Evolutionary conservation across 257 asterid species (phyloP).

Genomic region (Orobanche coerulescens): DNA sequence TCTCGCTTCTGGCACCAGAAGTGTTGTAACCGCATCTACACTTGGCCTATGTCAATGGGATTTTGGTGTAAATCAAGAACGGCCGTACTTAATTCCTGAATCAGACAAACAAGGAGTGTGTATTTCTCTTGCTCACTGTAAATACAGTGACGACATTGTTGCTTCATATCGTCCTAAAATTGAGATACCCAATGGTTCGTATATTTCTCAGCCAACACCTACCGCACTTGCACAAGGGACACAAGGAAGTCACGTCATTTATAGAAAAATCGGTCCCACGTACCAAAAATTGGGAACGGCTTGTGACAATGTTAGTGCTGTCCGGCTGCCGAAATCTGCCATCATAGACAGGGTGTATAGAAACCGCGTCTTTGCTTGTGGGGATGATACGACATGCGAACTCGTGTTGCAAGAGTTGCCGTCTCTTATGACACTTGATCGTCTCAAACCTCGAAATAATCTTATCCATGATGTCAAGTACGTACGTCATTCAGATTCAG

Average conservation of each 20-base stretch:
- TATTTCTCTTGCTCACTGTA: conserved; percentile 66
- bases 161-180: conserved; percentile 87
- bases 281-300: no score
- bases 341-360: no score
- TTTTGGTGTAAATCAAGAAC: conserved; percentile 38
- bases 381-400: no score
- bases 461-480: conserved; percentile 65
- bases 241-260: conserved; percentile 55
- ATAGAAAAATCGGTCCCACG: conserved; percentile 34
- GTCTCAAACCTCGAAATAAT: conserved; percentile 29
- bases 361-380: no score
- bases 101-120: conserved; percentile 68
- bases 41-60: no score
- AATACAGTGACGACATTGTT: conserved; percentile 45
- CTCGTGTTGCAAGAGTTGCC: no score
- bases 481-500: conserved; percentile 28
- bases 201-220: conserved; percentile 39
- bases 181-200: conserved; percentile 26
- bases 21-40: conserved; percentile 69
- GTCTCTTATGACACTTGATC: conserved; percentile 40
- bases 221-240: conserved; percentile 38
- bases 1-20: conserved; percentile 33
- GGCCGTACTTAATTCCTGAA: conserved; percentile 53
- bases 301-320: no score
- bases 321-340: no score